Percentiles rank a stretch among this genome's conserved stretches.
phyloP scores from a whole-genome alignment of 352 stramenopile species.

The Phytopythium boreale region DNA sequence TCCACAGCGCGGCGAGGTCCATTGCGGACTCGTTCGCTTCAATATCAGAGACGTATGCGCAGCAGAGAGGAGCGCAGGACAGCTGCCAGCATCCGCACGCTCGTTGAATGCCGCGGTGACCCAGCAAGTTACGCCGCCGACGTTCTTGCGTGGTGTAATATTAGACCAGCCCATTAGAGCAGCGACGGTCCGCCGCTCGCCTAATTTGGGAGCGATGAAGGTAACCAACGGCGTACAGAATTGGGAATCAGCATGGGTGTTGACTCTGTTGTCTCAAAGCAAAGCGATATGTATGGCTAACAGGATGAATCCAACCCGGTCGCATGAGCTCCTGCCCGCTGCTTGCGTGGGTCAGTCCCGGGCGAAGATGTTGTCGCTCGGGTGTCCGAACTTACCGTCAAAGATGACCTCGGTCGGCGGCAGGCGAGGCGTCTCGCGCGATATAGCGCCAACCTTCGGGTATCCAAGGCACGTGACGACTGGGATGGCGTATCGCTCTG shows the following conservation, averaged over 20 bases:
- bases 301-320: no score
- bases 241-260: not conserved
- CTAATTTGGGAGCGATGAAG: not conserved
- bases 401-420: slow-evolving; percentile 76
- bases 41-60: not conserved
- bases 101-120: not conserved
- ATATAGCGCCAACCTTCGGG: slow-evolving; percentile 13
- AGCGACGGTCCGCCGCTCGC: not conserved
- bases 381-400: slow-evolving; percentile 75
- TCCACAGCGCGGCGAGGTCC: slow-evolving; percentile 56
- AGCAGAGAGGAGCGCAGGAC: not conserved
- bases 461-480: slow-evolving; percentile 66
- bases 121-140: not conserved
- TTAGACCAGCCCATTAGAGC: not conserved
- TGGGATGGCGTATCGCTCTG: slow-evolving; percentile 61
- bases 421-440: slow-evolving; percentile 38
- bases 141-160: not conserved
- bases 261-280: not conserved
- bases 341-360: not conserved
- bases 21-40: slow-evolving; percentile 14
- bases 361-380: slow-evolving; percentile 28
- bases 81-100: not conserved
- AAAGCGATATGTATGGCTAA: not conserved
- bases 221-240: not conserved
- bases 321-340: no score